phyloP scores from a whole-genome alignment of 192 early-diverging fungal genomes.

The Coemansia reversa region DNA sequence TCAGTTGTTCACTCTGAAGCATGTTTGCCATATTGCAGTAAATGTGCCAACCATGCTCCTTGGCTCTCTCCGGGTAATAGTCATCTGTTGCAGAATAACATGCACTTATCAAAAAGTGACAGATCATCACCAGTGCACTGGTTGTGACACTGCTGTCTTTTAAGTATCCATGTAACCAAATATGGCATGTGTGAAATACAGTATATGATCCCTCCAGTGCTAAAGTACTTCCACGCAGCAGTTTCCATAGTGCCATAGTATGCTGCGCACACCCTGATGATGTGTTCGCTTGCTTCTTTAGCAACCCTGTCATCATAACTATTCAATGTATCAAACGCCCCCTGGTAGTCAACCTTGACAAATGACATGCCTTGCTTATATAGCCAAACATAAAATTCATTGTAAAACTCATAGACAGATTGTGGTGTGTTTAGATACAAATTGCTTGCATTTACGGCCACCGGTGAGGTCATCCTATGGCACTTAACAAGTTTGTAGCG shows the following conservation, averaged over 20 bases:
- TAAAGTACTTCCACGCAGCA: slow-evolving; percentile 40
- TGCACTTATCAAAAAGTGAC: neutral
- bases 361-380: slow-evolving; percentile 48
- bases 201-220: slow-evolving; percentile 45
- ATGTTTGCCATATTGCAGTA: slow-evolving; percentile 58
- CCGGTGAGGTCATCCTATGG: slow-evolving; percentile 13
- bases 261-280: slow-evolving; percentile 27
- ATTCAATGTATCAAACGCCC: slow-evolving; percentile 48
- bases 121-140: neutral
- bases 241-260: slow-evolving; percentile 52
- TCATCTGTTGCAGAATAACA: slow-evolving; percentile 56
- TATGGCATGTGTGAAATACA: slow-evolving; percentile 58
- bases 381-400: slow-evolving; percentile 57
- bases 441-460: slow-evolving; percentile 13
- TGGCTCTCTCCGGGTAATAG: slow-evolving; percentile 51
- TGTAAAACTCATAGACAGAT: slow-evolving; percentile 43
- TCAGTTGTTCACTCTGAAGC: slow-evolving; percentile 46
- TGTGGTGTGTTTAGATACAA: slow-evolving; percentile 25
- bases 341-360: slow-evolving; percentile 61
- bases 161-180: slow-evolving; percentile 38
- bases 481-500: slow-evolving; percentile 26
- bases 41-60: slow-evolving; percentile 60
- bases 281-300: neutral
- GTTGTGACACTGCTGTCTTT: slow-evolving; percentile 2
- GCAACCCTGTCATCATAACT: slow-evolving; percentile 2